phyloP scores from a whole-genome alignment of 1,139 yeast species.

The Debaryomyces nepalensis region DNA sequence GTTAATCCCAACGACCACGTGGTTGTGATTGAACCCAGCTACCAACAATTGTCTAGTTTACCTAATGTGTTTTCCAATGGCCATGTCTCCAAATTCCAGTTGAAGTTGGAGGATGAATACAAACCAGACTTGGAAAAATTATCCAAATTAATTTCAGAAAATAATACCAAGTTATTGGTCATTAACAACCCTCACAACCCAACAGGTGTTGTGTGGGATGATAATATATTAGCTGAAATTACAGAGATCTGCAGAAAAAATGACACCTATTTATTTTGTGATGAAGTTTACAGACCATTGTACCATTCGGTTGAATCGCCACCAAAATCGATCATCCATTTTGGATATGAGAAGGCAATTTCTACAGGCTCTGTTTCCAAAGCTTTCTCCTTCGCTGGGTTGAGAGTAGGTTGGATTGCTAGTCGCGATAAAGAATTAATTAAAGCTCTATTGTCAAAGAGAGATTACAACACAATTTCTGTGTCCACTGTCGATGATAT shows the following conservation, averaged over 20 bases:
- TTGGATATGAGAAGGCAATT: constrained; percentile 49
- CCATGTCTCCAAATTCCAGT: constrained; percentile 38
- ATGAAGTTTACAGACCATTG: constrained; percentile 62
- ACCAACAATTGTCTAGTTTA: constrained; percentile 56
- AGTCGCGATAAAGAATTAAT: constrained; percentile 36
- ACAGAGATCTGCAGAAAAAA: constrained; percentile 42
- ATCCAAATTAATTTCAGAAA: constrained; percentile 28
- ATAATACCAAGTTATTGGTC: constrained; percentile 50
- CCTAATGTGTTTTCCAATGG: constrained; percentile 53
- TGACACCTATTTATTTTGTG: constrained; percentile 48
- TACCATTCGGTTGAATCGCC: constrained; percentile 40
- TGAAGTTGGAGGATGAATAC: constrained; percentile 39
- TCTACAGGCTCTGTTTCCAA: constrained; percentile 59
- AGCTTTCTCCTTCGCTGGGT: constrained; percentile 60
- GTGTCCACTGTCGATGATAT: constrained; percentile 54
- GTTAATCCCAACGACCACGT: constrained; percentile 54
- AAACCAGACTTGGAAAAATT: constrained; percentile 43
- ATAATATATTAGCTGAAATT: constrained; percentile 36
- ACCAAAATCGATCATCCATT: constrained; percentile 47
- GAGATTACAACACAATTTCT: constrained; percentile 60
- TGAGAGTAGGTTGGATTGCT: constrained; percentile 60
- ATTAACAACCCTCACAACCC: constrained; percentile 63
- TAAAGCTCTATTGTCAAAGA: constrained; percentile 39
- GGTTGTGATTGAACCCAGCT: constrained; percentile 55
- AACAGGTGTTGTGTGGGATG: constrained; percentile 52